phyloP scores from a whole-genome alignment of 306 rosid genomes.

The Lathyrus oleraceus region DNA sequence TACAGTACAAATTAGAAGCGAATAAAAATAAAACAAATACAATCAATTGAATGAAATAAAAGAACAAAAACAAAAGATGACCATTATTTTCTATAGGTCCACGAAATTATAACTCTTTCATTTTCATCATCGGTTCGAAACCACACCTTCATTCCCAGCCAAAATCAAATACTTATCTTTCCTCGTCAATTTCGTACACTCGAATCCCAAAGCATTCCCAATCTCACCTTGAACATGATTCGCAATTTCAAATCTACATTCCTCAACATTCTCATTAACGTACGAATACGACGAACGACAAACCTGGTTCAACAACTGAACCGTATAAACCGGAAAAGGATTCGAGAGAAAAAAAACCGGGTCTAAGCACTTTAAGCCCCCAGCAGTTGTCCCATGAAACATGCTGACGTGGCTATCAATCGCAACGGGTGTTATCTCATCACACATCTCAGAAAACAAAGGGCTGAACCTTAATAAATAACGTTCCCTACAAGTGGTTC shows the following conservation, averaged over 20 bases:
- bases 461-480: conserved; percentile 87
- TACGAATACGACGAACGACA: neutral
- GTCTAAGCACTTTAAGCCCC: conserved; percentile 82
- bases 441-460: conserved; percentile 61
- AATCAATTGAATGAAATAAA: neutral
- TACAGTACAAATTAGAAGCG: neutral
- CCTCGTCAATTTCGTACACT: conserved; percentile 68
- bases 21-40: neutral
- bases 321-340: conserved; percentile 61
- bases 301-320: conserved; percentile 42
- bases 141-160: conserved; percentile 84
- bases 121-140: neutral
- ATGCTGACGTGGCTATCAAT: conserved; percentile 57
- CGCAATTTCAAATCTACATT: conserved; percentile 56
- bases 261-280: neutral
- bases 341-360: conserved; percentile 72
- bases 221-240: conserved; percentile 59
- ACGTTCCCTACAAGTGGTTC: conserved; percentile 89
- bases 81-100: neutral
- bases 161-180: conserved; percentile 78
- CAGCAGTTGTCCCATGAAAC: conserved; percentile 87
- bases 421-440: conserved; percentile 64
- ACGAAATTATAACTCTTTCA: neutral
- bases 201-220: conserved; percentile 55
- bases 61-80: neutral